Base-by-base conservation (phyloP, 805 yeast species). In the Kazachstania bromeliacearum region DNA sequence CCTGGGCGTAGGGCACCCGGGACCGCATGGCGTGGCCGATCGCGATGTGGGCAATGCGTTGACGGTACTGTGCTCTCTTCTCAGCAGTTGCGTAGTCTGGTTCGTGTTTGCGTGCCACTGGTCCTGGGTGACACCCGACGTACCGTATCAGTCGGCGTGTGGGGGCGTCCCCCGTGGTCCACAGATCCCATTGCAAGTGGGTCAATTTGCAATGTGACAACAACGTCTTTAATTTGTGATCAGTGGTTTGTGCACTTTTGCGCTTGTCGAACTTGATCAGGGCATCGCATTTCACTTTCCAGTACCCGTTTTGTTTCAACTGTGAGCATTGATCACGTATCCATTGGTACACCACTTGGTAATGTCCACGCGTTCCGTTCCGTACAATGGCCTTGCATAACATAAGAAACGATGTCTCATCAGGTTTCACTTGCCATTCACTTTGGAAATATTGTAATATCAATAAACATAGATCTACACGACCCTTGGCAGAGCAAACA, bases 341-440 rank as follows among this genome's bases (percentile, higher is more conserved):
- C 21, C 51, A 40, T 13, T 54, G 36, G 14, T 58, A 50, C 6
- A 55, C 35, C 2, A 45, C 42, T 0, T 46, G 25, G 20, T 52
- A 53, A 14, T 59, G 47, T 9, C 44, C 37, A 43, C 57, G 51
- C 29, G 50, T 53, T 0, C 66, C 69, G 14, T 57, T 50, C 16
- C 51, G 56, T 2, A 61, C 58, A 3, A 63, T 36, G 5, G 60
- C 36, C 39, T 60, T 62, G 48, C 64, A 56, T 4, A 67, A 42
- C 26, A 18, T 14, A 7, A 19, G 19, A 7, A 34, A 34, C 6
- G 32, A 19, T 13, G 4, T 7, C 8, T 15, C 15, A 21, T 27
- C 19, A 13, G 17, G 25, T 9, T 15, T 15, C 13, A 21, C 20
- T 2, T 18, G 16, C 12, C 17, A 15, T 9, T 15, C 16, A 7